Conservation (phyloP, 2,329 filamentous ascomycete species). For the Colletotrichum spinosum region DNA sequence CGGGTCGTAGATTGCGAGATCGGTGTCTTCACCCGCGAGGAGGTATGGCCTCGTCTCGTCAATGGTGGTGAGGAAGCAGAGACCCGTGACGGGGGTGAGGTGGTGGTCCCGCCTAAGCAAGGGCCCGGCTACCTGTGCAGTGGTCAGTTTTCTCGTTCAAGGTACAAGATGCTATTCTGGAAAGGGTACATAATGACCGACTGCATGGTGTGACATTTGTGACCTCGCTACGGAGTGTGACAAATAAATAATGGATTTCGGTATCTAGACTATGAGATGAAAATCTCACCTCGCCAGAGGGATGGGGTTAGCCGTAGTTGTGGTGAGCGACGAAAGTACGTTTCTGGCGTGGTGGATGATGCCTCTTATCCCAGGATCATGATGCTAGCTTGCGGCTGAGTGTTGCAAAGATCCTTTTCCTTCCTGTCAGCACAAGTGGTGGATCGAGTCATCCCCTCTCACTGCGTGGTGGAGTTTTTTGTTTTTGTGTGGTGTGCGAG, state of each 20-base stretch:
- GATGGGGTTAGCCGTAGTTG: constrained; percentile 14
- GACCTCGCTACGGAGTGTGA: not conserved
- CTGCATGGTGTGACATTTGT: constrained; percentile 29
- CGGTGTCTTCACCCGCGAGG: constrained; percentile 70
- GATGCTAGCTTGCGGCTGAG: constrained; percentile 35
- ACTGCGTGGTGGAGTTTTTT: constrained; percentile 27
- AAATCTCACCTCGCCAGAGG: constrained; percentile 30
- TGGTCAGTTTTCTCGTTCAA: not conserved
- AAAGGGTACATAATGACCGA: constrained; percentile 29
- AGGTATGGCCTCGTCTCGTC: constrained; percentile 52
- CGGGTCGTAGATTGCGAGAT: constrained; percentile 65
- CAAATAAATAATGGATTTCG: not conserved
- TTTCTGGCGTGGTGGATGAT: constrained; percentile 21
- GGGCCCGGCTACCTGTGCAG: constrained; percentile 21
- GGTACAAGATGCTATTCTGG: not conserved
- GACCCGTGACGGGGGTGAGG: constrained; percentile 69
- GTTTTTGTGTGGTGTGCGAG: constrained; percentile 1
- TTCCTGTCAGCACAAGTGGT: constrained; percentile 24
- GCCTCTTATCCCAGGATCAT: constrained; percentile 33
- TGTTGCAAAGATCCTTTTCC: constrained; percentile 21
- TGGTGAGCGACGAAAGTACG: not conserved
- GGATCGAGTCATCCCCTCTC: constrained; percentile 30
- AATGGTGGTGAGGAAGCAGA: constrained; percentile 60
- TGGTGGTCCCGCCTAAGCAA: constrained; percentile 50
- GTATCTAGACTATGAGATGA: constrained; percentile 1